phyloP scores from a whole-genome alignment of 2,329 filamentous ascomycete species.

The Tolypocladium inflatum region DNA sequence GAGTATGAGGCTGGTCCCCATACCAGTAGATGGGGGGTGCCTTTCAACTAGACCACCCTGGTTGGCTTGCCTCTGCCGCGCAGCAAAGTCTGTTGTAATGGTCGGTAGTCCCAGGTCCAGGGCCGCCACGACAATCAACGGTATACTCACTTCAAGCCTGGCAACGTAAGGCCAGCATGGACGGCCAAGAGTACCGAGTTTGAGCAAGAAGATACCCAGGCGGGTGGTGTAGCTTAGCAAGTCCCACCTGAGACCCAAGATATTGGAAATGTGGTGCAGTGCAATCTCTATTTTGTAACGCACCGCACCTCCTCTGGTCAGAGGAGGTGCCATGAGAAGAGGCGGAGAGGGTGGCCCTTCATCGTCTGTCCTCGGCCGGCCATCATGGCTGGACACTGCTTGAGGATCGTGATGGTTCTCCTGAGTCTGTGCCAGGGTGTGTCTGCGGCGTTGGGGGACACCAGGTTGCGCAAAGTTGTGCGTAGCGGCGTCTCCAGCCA shows the following conservation, averaged over 20 bases:
- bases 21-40: conserved; percentile 14
- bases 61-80: conserved; percentile 4
- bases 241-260: conserved; percentile 18
- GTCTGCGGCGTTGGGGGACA: not conserved
- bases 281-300: conserved; percentile 24
- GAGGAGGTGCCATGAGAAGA: conserved; percentile 41
- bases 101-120: conserved; percentile 47
- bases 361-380: not conserved
- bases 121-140: conserved; percentile 58
- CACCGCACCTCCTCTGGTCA: conserved; percentile 20
- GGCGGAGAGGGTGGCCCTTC: conserved; percentile 3
- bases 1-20: conserved; percentile 20
- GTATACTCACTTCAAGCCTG: conserved; percentile 54
- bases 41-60: conserved; percentile 8
- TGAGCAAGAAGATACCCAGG: conserved; percentile 55
- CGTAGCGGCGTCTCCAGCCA: not conserved
- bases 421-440: not conserved
- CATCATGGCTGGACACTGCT: not conserved
- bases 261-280: conserved; percentile 18
- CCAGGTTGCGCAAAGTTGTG: not conserved
- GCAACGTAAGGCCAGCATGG: conserved; percentile 65
- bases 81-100: conserved; percentile 1
- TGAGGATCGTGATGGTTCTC: not conserved
- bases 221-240: conserved; percentile 31
- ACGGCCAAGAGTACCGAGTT: conserved; percentile 54